Evolutionary conservation across 1,284 basidiomycete species (phyloP).

Genomic region (Trichosporon faecale): DNA sequence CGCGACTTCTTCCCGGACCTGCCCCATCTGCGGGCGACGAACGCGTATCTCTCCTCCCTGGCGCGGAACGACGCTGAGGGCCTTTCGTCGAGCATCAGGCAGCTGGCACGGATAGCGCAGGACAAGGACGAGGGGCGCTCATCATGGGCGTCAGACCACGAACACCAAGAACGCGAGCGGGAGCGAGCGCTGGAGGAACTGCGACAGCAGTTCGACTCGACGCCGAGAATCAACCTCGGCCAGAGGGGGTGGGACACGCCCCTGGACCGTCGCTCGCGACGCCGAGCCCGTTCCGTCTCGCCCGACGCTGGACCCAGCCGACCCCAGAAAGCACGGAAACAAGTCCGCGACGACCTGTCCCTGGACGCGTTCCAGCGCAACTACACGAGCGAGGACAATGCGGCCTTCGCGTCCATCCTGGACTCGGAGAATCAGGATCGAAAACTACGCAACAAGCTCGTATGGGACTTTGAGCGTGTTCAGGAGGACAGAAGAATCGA

Average conservation of each 20-base stretch:
- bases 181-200: neutral
- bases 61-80: slow-evolving; percentile 67
- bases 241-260: slow-evolving; percentile 45
- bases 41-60: slow-evolving; percentile 75
- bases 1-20: slow-evolving; percentile 96
- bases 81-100: slow-evolving; percentile 68
- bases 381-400: slow-evolving; percentile 93
- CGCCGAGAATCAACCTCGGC: slow-evolving; percentile 38
- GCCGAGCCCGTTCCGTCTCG: slow-evolving; percentile 12
- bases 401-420: slow-evolving; percentile 85
- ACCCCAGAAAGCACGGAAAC: neutral
- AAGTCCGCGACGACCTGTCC: slow-evolving; percentile 55
- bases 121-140: slow-evolving; percentile 36
- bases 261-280: slow-evolving; percentile 10
- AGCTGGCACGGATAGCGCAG: slow-evolving; percentile 62
- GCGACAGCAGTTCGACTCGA: slow-evolving; percentile 26
- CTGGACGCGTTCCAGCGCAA: slow-evolving; percentile 82
- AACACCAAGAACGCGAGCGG: neutral
- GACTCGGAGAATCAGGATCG: slow-evolving; percentile 81
- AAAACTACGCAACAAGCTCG: slow-evolving; percentile 67
- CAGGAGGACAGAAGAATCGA: slow-evolving; percentile 59
- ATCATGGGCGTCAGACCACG: neutral
- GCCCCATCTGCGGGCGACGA: slow-evolving; percentile 78
- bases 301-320: slow-evolving; percentile 12
- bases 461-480: slow-evolving; percentile 79